Base-by-base conservation (phyloP, 2,329 filamentous ascomycete genomes). In the Scedosporium dehoogii region DNA sequence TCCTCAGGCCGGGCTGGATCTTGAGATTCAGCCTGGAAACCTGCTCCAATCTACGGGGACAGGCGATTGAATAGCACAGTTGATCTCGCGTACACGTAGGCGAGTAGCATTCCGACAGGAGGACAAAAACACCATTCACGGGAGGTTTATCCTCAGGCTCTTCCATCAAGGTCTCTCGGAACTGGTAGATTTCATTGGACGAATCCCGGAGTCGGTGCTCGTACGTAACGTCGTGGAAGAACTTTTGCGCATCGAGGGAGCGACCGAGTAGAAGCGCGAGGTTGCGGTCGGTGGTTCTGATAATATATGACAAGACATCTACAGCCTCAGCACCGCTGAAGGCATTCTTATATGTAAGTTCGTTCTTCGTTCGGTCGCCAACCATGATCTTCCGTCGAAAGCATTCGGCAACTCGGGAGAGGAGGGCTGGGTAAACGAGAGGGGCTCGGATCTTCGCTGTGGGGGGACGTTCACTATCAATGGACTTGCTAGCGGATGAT, bases 211-310 rank as follows among this genome's bases (percentile, higher is more conserved):
- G 79, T 58, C 94, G 85, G 74, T 99, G 94, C 69, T 97, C 93
- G 74, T 99, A 99, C 0, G 93, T 97, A 59, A 97, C 94, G 80
- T 99, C 94, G 77, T 99, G 94, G 73, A 99, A 99, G 78, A 96
- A 97, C 73, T 97, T 97, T 72, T 99, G 94, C 25, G 94, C 94
- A 76, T 99, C 94, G 64, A 99, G 79, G 51, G 94, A 92, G 71
- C 94, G 85, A 65, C 94, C 94, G 16, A 99, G 80, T 9, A 99
- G 84, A 58, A 99, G 79, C 10, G 94, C 94, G 64, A 99, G 79
- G 72, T 99, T 99, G 64, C 94, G 86, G 75, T 99, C 94, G 0
- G 91, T 96, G 1, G 94, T 99, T 71, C 96, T 89, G 74, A 99
- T 97, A 67, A 99, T 97, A 71, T 96, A 96, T 1, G 91, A 91